These are phyloP conservation scores for Marasmius tenuissimus DNA, from an alignment of 1,284 basidiomycete genomes.

Conservation along the genomic window DNA sequence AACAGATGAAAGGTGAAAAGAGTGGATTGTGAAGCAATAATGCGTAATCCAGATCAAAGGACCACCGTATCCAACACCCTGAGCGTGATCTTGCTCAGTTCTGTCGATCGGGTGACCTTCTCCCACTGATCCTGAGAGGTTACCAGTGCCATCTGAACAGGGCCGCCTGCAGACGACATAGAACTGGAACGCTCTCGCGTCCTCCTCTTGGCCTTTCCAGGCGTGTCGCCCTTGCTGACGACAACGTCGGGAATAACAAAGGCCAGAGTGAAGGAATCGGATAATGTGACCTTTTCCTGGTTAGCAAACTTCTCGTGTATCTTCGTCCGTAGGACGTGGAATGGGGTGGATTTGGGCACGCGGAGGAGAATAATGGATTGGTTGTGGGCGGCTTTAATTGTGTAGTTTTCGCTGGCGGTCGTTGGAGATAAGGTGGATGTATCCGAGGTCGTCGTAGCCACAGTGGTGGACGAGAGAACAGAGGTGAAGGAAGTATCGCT, in stretches of 20 bases:
- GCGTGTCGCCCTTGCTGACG: slow-evolving; percentile 28
- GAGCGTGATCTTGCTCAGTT: slow-evolving; percentile 10
- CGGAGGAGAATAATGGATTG: slow-evolving; percentile 64
- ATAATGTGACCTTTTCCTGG: slow-evolving; percentile 55
- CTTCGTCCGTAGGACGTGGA: slow-evolving; percentile 51
- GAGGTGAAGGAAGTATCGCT: slow-evolving; percentile 28
- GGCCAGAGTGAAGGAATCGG: slow-evolving; percentile 52
- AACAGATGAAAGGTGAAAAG: slow-evolving; percentile 2
- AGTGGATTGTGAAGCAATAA: not conserved
- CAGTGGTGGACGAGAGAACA: slow-evolving; percentile 24
- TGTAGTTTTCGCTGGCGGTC: slow-evolving; percentile 33
- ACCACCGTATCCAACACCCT: slow-evolving; percentile 14
- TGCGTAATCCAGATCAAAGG: not conserved
- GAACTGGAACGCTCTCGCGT: slow-evolving; percentile 12
- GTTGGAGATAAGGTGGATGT: slow-evolving; percentile 2
- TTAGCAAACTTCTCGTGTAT: slow-evolving; percentile 63
- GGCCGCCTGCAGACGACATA: not conserved
- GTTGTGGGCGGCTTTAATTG: slow-evolving; percentile 65
- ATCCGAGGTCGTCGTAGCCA: slow-evolving; percentile 15
- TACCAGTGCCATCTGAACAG: slow-evolving; percentile 13
- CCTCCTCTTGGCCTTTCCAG: slow-evolving; percentile 1
- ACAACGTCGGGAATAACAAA: slow-evolving; percentile 46
- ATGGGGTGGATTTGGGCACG: slow-evolving; percentile 40
- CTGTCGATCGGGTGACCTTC: slow-evolving; percentile 4
- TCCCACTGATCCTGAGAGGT: slow-evolving; percentile 15